phyloP scores from a whole-genome alignment of 495 filamentous ascomycete species.

The Neurospora sp. region DNA sequence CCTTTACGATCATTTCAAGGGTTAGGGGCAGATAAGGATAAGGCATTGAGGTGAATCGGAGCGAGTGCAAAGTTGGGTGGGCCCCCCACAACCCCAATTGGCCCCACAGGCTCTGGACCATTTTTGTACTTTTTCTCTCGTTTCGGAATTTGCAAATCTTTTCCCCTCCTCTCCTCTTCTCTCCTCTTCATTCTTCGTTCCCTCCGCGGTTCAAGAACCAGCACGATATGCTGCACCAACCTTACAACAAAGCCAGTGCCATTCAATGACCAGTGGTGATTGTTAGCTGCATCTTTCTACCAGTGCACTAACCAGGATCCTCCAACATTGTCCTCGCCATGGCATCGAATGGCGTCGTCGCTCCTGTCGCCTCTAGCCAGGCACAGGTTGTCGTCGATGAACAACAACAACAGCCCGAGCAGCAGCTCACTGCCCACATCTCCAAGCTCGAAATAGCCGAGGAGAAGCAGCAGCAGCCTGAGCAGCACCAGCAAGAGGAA shows the following conservation, averaged over 20 bases:
- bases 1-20: neutral
- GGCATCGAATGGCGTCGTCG: constrained; percentile 9
- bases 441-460: constrained; percentile 20
- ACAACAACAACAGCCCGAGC: neutral
- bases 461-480: constrained; percentile 4
- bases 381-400: neutral
- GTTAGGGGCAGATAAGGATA: neutral
- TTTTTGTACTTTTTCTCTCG: constrained; percentile 5
- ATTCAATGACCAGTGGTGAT: constrained; percentile 17
- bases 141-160: constrained; percentile 4
- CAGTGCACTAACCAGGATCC: constrained; percentile 10
- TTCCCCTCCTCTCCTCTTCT: neutral
- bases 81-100: neutral
- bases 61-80: neutral
- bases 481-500: constrained; percentile 2
- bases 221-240: constrained; percentile 13
- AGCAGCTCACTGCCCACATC: constrained; percentile 18
- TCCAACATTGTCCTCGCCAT: constrained; percentile 7
- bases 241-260: constrained; percentile 12
- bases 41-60: neutral
- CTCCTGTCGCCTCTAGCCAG: constrained; percentile 1
- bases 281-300: constrained; percentile 14
- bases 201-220: constrained; percentile 4
- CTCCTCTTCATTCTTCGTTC: constrained; percentile 6
- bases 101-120: neutral